Conservation (phyloP, 2,329 filamentous ascomycete genomes). For the Aureobasidium zeae region DNA sequence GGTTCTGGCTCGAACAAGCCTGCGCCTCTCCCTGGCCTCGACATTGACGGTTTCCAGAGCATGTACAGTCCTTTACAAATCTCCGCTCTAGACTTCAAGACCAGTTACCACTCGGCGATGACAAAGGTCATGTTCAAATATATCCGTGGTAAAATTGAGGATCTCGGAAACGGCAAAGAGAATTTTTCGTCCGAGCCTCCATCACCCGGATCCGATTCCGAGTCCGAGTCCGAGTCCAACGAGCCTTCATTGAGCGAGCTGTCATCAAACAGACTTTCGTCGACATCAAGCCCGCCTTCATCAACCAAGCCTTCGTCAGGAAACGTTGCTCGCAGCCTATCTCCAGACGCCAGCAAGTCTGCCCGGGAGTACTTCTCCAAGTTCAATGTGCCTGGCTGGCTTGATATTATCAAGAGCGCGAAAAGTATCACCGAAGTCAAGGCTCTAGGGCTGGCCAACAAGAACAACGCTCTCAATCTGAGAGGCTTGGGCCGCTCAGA, state of each 20-base stretch:
- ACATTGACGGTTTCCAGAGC: background rate
- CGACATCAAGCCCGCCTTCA: background rate
- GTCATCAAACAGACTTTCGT: no score
- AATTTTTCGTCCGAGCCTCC: no score
- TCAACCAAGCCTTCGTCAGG: background rate
- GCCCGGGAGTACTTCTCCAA: background rate
- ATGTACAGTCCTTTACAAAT: background rate
- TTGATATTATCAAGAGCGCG: background rate
- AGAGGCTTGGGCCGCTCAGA: background rate
- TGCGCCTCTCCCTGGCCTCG: background rate
- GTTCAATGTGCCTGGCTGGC: slow-evolving; percentile 7
- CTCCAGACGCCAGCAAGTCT: background rate
- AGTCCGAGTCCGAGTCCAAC: no score
- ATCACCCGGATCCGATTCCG: no score
- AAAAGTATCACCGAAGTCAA: background rate
- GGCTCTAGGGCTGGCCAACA: background rate
- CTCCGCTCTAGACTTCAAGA: background rate
- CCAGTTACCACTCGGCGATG: background rate
- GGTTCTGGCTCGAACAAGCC: background rate
- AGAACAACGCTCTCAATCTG: background rate
- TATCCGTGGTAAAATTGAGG: background rate
- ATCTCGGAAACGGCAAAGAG: background rate
- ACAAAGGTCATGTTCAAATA: background rate
- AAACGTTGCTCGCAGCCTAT: no score
- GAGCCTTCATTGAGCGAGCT: no score